Evolutionary conservation across 345 rosid species (phyloP).

Genomic region (Eucalyptus lansdowneana): DNA sequence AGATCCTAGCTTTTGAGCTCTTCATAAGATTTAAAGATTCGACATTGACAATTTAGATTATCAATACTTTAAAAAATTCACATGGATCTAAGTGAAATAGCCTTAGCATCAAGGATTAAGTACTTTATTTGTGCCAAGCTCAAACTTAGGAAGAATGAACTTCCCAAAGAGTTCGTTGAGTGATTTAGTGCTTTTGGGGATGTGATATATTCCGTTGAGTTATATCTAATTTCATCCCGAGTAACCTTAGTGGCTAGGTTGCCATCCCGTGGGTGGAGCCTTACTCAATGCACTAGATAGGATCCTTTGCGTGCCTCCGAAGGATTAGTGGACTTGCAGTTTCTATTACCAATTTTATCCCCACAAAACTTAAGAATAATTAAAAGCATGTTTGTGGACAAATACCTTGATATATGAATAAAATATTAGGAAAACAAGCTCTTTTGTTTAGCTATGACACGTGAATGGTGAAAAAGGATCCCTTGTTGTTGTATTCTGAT

Average conservation of each 20-base stretch:
- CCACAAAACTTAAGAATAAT: neutral
- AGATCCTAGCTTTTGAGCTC: neutral
- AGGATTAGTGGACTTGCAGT: neutral
- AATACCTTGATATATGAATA: neutral
- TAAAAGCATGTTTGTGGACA: neutral
- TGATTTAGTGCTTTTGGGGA: neutral
- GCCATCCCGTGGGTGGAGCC: neutral
- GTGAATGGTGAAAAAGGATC: neutral
- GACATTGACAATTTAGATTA: neutral
- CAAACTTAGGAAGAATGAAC: neutral
- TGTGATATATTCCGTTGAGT: neutral
- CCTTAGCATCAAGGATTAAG: neutral
- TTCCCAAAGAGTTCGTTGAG: neutral
- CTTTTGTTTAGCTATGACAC: neutral
- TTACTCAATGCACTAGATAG: neutral
- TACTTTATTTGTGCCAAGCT: neutral
- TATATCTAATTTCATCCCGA: neutral
- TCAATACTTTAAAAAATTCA: neutral
- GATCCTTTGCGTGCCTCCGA: neutral
- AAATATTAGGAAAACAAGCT: neutral
- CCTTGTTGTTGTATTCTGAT: neutral
- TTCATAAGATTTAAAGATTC: neutral
- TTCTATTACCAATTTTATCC: neutral
- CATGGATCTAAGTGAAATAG: neutral
- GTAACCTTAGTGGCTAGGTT: neutral